Evolutionary conservation across 345 rosid genomes (phyloP), one percentile per base, ranked within the genome.

Genomic region (Eucalyptus polybractea): DNA sequence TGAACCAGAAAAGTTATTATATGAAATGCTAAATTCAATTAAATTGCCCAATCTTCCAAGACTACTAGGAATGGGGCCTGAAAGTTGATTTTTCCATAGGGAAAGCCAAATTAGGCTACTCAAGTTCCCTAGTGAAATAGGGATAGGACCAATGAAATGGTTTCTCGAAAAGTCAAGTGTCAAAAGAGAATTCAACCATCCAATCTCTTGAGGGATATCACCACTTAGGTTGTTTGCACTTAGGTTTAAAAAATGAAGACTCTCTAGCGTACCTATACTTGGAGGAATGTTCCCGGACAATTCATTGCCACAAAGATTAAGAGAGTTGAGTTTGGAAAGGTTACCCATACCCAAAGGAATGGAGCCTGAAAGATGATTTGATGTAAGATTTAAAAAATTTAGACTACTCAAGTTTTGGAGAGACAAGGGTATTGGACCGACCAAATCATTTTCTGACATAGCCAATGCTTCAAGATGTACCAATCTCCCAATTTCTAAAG

Each of bases 71-170:
- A 58, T 58, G 67, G 14, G 13, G 0, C 67, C n/a, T 25, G 4
- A 25, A 25, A 58, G 67, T 58, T 58, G n/a, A 58, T 58, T 58
- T 58, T 58, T 25, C 65, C 67, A 58, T 5, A 58, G 67, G 1
- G 5, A 25, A 58, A 58, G n/a, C 1, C 10, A 25, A 0, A 5
- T 58, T 0, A 58, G 67, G n/a, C 13, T 58, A 2, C 67, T 58
- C n/a, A 58, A 58, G n/a, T 58, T 58, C 15, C n/a, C n/a, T 2
- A 58, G 0, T 11, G 67, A 58, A 25, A 7, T 1, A n/a, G 67
- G 7, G 2, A 58, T 58, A 1, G 2, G 1, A 10, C 65, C 6
- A 0, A 2, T 58, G 67, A 58, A 7, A 58, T 4, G 0, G 0
- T 58, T 58, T 11, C 2, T 58, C 0, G 67, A 58, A 58, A 58